A percentile compares a stretch with the other conserved stretches of the same genome.
phyloP scores from a whole-genome alignment of 1,284 basidiomycete species.

The Cryptococcus sp. region DNA sequence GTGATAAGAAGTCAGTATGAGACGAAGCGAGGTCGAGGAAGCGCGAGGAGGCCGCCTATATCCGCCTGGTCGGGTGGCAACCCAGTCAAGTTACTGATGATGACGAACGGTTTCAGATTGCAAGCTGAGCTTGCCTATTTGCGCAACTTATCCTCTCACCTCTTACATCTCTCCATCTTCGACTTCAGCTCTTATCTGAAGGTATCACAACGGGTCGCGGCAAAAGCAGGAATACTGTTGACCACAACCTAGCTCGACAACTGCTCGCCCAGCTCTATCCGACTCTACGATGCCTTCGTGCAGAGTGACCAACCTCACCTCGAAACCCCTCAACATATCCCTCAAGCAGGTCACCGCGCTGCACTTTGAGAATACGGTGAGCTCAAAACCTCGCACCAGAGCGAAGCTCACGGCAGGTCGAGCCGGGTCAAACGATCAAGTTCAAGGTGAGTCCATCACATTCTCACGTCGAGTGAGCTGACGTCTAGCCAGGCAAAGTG shows the following conservation, averaged over 20 bases:
- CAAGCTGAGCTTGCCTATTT: too few species aligned
- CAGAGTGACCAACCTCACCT: conserved; percentile 34
- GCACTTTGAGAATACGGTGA: conserved; percentile 37
- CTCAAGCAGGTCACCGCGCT: conserved; percentile 42
- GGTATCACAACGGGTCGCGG: too few species aligned
- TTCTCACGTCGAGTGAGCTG: neutral
- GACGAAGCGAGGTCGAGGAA: too few species aligned
- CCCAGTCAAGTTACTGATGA: too few species aligned
- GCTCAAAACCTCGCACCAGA: neutral
- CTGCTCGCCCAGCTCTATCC: neutral
- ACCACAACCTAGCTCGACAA: neutral
- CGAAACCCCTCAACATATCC: conserved; percentile 35
- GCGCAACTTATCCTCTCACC: too few species aligned
- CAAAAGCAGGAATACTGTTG: too few species aligned
- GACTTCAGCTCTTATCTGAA: too few species aligned
- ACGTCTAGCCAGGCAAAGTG: conserved; percentile 34
- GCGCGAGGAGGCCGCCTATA: too few species aligned
- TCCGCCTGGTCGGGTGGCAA: too few species aligned
- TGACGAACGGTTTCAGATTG: too few species aligned
- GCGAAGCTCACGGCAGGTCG: conserved; percentile 15
- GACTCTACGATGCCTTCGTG: conserved; percentile 37
- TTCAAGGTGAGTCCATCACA: conserved; percentile 19
- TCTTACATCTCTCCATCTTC: too few species aligned
- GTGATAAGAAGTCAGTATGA: too few species aligned
- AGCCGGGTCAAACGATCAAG: conserved; percentile 38